Conservation (phyloP, 305 asterid species). For the Solanum hybrid region DNA sequence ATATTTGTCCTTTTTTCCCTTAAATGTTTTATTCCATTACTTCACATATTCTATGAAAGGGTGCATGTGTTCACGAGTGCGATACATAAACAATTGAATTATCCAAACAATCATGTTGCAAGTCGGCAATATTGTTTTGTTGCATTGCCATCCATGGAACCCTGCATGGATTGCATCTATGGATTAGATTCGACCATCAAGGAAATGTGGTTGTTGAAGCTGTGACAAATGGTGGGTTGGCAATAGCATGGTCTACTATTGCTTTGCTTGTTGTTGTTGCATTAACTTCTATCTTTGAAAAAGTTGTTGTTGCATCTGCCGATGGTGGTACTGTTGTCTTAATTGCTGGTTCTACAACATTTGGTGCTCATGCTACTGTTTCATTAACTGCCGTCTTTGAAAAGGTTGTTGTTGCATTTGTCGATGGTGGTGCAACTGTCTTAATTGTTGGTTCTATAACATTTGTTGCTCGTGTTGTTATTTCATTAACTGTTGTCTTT, state of each 20-base stretch:
- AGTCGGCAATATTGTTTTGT: background rate
- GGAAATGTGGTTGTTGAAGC: background rate
- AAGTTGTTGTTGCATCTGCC: fast-evolving
- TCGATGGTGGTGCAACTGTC: background rate
- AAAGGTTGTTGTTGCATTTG: background rate
- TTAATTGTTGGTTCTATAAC: background rate
- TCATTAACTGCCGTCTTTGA: background rate
- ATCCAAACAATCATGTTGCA: background rate
- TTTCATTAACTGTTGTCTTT: background rate
- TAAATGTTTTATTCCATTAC: no score
- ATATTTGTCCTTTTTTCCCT: no score
- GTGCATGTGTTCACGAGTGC: background rate
- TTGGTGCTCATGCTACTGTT: background rate
- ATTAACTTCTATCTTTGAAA: no score
- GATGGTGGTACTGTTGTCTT: background rate
- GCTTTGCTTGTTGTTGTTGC: background rate
- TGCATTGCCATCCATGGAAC: background rate
- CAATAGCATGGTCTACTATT: background rate
- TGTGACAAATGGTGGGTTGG: background rate
- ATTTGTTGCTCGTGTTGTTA: background rate
- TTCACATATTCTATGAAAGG: background rate
- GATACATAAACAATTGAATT: background rate
- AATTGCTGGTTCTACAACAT: background rate
- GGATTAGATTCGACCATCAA: background rate
- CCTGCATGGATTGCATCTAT: background rate